Evolutionary conservation across 2,329 filamentous ascomycete species (phyloP).

Genomic region (Karstenula rhodostoma): DNA sequence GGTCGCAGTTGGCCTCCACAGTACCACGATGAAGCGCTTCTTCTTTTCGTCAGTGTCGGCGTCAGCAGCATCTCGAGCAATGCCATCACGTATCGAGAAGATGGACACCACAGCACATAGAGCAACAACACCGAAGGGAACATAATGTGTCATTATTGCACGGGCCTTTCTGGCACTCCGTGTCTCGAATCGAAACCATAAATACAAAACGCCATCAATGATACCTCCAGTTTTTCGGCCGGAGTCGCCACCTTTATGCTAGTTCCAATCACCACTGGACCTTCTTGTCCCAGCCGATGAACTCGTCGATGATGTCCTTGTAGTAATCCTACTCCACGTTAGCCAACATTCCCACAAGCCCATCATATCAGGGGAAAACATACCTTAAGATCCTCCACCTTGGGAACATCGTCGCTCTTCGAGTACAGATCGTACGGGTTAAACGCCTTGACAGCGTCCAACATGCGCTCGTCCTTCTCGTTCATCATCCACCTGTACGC

Average conservation of each 20-base stretch:
- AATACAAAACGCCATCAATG: slow-evolving; percentile 6
- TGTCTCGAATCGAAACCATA: slow-evolving; percentile 5
- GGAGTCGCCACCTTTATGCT: slow-evolving; percentile 17
- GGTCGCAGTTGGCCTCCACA: too few species aligned
- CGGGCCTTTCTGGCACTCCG: slow-evolving; percentile 20
- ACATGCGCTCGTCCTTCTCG: slow-evolving; percentile 79
- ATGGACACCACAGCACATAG: too few species aligned
- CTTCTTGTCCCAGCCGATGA: slow-evolving; percentile 70
- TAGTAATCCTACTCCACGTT: slow-evolving; percentile 69
- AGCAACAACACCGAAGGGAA: too few species aligned
- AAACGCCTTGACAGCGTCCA: slow-evolving; percentile 83
- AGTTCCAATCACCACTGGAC: slow-evolving; percentile 68
- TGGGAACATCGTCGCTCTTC: slow-evolving; percentile 84
- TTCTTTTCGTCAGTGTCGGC: too few species aligned
- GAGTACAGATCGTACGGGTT: slow-evolving; percentile 93
- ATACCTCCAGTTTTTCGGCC: slow-evolving; percentile 17
- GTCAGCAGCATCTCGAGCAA: too few species aligned
- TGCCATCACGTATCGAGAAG: too few species aligned
- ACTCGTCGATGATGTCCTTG: slow-evolving; percentile 76
- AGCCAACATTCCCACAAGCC: slow-evolving; percentile 11
- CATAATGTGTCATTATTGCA: neutral
- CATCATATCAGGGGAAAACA: slow-evolving; percentile 20
- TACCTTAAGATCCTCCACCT: slow-evolving; percentile 77
- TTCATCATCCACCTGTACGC: slow-evolving; percentile 86
- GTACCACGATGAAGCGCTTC: too few species aligned